Evolutionary conservation across 306 rosid genomes (phyloP), one percentile per base, ranked within the genome.

Genomic region (Glycine tomentella): DNA sequence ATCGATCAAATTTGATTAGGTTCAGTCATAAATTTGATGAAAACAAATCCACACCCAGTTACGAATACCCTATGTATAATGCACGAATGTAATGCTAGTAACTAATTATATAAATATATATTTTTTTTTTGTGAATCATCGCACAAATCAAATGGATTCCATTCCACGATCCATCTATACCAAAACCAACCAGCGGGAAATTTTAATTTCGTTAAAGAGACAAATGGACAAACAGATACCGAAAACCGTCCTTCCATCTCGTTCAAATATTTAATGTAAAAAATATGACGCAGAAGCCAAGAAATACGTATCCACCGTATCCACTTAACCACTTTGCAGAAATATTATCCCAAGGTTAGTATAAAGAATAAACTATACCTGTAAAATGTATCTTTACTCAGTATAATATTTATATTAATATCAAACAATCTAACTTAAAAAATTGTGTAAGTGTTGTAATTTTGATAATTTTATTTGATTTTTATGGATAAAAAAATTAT

Each of bases 141-240:
- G 65, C 64, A 74, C 55, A 40, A 17, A 52, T 53, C 64, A 56
- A 74, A 56, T 49, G 69, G 79, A 62, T 38, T 57, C 48, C 69
- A 62, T 38, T 57, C 48, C 69, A 42, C 8, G 45, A 61, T 45
- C 57, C 12, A 70, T 75, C 34, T 13, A 9, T 46, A 61, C 48
- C 58, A 44, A 59, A 59, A 13, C 70, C 7, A 56, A 50, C 9
- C 7, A 52, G 25, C 20, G 2, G 3, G 14, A 6, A 34, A 11
- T 20, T 46, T 75, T 14, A 46, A 46, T 42, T 25, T 14, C 1
- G 2, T 14, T 75, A 59, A 61, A 46, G 31, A 25, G 20, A 56
- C 11, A 56, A 25, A 31, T 9, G 50, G 61, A 57, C 52, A 68
- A 42, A 17, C 63, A 17, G 33, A 16, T 17, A 17, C 7, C 59